A percentile compares a stretch with the other conserved stretches of the same genome.
Evolutionary conservation across 352 stramenopile species (phyloP).

Genomic region (Phytophthora pluvialis): DNA sequence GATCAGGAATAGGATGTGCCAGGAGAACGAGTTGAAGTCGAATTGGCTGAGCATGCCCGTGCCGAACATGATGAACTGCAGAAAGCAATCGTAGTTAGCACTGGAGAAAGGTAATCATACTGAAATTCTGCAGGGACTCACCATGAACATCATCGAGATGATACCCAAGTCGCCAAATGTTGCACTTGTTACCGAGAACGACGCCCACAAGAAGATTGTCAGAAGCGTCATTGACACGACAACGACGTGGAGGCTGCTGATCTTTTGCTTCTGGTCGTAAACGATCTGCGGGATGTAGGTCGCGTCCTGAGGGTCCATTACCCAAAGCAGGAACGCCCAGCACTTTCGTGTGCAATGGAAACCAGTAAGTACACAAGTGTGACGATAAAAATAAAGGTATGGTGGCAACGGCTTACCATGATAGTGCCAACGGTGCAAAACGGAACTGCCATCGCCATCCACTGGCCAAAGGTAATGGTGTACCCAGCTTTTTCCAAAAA

Average conservation of each 20-base stretch:
- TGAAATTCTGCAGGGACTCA: constrained; percentile 27
- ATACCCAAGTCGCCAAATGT: constrained; percentile 93
- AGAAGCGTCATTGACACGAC: constrained; percentile 90
- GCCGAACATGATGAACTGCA: constrained; percentile 88
- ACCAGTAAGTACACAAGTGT: constrained; percentile 6
- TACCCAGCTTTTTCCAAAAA: constrained; percentile 90
- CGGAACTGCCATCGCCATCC: constrained; percentile 90
- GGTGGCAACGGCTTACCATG: constrained; percentile 49
- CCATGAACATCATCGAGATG: constrained; percentile 93
- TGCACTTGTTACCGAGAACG: constrained; percentile 82
- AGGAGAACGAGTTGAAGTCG: constrained; percentile 95
- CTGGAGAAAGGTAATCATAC: background rate
- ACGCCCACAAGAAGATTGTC: constrained; percentile 92
- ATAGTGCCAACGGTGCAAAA: constrained; percentile 90
- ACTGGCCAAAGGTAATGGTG: constrained; percentile 90
- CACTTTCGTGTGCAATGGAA: constrained; percentile 44
- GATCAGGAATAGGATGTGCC: constrained; percentile 94
- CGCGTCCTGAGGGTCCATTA: constrained; percentile 87
- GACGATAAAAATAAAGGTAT: constrained; percentile 5
- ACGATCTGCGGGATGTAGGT: constrained; percentile 93
- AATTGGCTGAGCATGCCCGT: constrained; percentile 91
- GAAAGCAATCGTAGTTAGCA: constrained; percentile 8
- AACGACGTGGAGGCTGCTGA: constrained; percentile 89
- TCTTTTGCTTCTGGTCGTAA: constrained; percentile 91
- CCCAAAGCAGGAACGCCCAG: constrained; percentile 90